A percentile compares a stretch with the other conserved stretches of the same genome.
Conservation (phyloP, 129 eudicot genomes). For the Saussurea involucrata region DNA sequence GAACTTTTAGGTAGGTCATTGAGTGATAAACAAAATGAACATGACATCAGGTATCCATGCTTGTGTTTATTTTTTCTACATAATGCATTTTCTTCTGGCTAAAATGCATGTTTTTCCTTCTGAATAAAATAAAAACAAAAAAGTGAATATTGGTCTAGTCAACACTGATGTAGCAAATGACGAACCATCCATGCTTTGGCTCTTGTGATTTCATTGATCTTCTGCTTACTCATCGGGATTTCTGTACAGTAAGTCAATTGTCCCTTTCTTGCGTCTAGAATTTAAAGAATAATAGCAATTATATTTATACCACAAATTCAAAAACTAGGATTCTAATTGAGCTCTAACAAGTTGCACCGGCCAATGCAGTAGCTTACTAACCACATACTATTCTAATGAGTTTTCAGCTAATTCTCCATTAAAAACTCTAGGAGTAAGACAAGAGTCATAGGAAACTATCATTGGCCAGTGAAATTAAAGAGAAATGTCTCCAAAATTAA, state of each 20-base stretch:
- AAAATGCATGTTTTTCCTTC: neutral
- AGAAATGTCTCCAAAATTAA: neutral
- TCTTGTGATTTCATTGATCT: constrained; percentile 12
- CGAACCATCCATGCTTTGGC: constrained; percentile 19
- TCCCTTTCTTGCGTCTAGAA: neutral
- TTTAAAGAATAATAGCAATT: constrained; percentile 10
- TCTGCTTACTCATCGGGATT: constrained; percentile 9
- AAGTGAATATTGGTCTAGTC: constrained; percentile 8
- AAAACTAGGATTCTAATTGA: constrained; percentile 5
- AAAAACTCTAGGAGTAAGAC: neutral
- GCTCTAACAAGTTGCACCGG: constrained; percentile 27
- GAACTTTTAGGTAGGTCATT: constrained; percentile 7
- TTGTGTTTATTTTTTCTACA: constrained; percentile 2
- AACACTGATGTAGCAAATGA: constrained; percentile 21
- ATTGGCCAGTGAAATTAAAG: neutral
- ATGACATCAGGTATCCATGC: constrained; percentile 36
- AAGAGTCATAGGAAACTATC: neutral
- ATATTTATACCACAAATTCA: neutral
- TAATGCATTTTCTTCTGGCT: constrained; percentile 9
- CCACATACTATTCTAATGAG: constrained; percentile 19
- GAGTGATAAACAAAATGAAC: constrained; percentile 7
- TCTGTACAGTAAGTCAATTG: constrained; percentile 3
- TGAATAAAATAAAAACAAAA: neutral
- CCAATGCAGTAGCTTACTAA: constrained; percentile 24
- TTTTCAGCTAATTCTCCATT: neutral